Base-by-base conservation (phyloP, 345 rosid species). In the Pelargonium nanum region DNA sequence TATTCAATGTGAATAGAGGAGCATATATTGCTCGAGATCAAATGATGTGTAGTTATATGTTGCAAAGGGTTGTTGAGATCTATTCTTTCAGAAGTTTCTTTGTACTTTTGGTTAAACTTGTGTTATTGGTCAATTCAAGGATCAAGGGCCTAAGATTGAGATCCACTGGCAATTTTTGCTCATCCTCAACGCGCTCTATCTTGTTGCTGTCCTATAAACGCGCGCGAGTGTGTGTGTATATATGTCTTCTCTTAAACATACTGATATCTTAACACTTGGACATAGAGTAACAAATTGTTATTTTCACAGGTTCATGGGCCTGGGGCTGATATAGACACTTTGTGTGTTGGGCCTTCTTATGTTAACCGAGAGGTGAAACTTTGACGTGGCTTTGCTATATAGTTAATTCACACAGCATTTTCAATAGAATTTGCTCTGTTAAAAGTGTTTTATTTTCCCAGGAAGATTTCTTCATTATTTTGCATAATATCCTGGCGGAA, bases 331-430 rank as follows among this genome's bases (percentile, higher is more conserved):
- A 80, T 93, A 53, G 99, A 93, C 66, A 81, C 91, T 15, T 64
- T 93, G 67, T 93, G 99, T 76, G 85, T 93, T 66, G 99, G 99
- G 70, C 99, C 97, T 55, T 87, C 94, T 40, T 93, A 93, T 66
- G 87, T 89, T 65, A 85, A 78, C 28, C 86, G 96, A 57, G 97
- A 89, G 88, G 96, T 89, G 48, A 40, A 40, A 40, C 15, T 6
- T 40, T 34, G 6, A 40, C 15, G 48, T 40, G 48, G 48, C 6
- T 10, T 40, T 40, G 3, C 48, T 40, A 17, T 40, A 40, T 40
- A 40, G 9, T 40, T 34, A 6, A 40, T 15, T 12, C 48, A 40
- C 2, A 17, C 48, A 40, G 48, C 15, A 28, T 40, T 40, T 5
- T 10, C 15, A 6, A 40, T 10, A 6, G n/a, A 40, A 10, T 17